Evolutionary conservation across 176 grass and related monocot genomes (phyloP), one percentile per base, ranked within the genome.

Genomic region (Aegilops umbellulata): DNA sequence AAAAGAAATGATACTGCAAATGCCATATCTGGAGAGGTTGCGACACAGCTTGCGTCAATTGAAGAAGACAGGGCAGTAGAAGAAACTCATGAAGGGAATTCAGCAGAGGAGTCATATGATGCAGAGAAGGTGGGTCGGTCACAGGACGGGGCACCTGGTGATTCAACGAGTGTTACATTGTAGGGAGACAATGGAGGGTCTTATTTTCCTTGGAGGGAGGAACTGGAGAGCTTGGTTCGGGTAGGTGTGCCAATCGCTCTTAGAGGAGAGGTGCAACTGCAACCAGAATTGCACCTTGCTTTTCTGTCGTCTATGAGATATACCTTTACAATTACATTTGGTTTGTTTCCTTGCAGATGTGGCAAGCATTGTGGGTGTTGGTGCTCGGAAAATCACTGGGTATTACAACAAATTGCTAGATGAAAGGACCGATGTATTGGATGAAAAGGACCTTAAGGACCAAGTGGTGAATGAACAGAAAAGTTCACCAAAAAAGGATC

Each of bases 301-400:
- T 46, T 60, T 86, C n/a, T 57, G 36, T 34, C 23, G 14, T 64
- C 41, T 62, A 44, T 53, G 65, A 57, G 42, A 71, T 80, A 44
- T 78, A 36, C 30, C 39, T 83, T 88, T 90, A 73, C 69, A 77
- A 39, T 85, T 29, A 82, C 41, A 34, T 80, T 83, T 62, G 60
- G 6, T 91, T 88, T 60, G 34, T 81, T 57, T 70, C 63, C 49
- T 83, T 94, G 76, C 88, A 98, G 96, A 86, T 98, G 70, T 98
- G 96, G 96, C 96, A 98, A 98, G 96, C 93, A 47, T 98, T 90
- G 92, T 95, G 39, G 93, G 92, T 81, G 94, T 91, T 64, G 79
- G 83, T 65, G 62, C 84, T 79, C 77, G 94, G 78, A 98, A 87
- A 83, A 85, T 89, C 77, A 67, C 70, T 24, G 96, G 91, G 46